A percentile compares a stretch with the other conserved stretches of the same genome.
Conservation (phyloP, 371 early-diverging fungal species). For the Rhizomucor pusillus region DNA sequence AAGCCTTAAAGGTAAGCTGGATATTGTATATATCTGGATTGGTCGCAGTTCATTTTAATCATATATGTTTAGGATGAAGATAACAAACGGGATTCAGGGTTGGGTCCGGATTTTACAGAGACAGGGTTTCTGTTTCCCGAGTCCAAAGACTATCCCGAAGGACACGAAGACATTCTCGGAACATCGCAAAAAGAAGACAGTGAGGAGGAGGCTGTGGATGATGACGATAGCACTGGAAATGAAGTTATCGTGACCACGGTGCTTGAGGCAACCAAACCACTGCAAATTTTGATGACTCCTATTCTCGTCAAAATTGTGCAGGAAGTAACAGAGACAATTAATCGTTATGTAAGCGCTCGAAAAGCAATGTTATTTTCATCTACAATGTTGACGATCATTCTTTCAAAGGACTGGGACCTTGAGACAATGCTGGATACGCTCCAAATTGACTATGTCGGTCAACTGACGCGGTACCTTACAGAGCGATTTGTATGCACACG, state of each 20-base stretch:
- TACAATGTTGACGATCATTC: no score
- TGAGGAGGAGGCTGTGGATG: slow-evolving; percentile 1
- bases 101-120: neutral
- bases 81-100: neutral
- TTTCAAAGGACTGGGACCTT: slow-evolving; percentile 59
- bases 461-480: slow-evolving; percentile 56
- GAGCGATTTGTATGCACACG: slow-evolving; percentile 51
- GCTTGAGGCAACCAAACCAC: slow-evolving; percentile 58
- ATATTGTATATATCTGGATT: no score
- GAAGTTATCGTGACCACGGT: slow-evolving; percentile 51
- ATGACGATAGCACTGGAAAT: slow-evolving; percentile 22
- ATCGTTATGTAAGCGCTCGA: slow-evolving; percentile 51
- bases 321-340: slow-evolving; percentile 67
- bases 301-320: slow-evolving; percentile 72
- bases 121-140: slow-evolving; percentile 2
- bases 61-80: neutral
- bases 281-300: slow-evolving; percentile 67
- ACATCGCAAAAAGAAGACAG: neutral
- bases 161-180: neutral
- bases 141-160: neutral
- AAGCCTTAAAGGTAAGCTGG: slow-evolving; percentile 30
- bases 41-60: no score
- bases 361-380: no score
- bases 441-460: slow-evolving; percentile 66
- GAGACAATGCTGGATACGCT: slow-evolving; percentile 71